Evolutionary conservation across 2,329 filamentous ascomycete species (phyloP).

Genomic region (Penicillium brasilianum): DNA sequence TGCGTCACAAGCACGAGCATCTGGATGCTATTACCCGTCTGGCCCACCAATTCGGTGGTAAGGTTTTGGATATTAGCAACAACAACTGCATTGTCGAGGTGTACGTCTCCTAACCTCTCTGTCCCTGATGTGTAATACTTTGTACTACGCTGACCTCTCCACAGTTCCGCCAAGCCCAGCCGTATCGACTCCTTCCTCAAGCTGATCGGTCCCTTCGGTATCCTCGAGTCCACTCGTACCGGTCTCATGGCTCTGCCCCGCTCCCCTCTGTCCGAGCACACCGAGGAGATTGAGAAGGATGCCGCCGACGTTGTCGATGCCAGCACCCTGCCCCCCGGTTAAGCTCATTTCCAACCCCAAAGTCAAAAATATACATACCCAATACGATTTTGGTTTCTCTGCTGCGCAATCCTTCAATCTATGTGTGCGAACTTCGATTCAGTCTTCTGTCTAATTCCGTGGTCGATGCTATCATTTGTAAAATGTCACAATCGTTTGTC

Average conservation of each 20-base stretch:
- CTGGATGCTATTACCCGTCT: constrained; percentile 95
- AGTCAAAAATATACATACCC: constrained; percentile 34
- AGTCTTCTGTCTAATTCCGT: not conserved
- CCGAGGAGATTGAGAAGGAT: constrained; percentile 79
- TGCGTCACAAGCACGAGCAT: constrained; percentile 97
- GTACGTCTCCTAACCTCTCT: constrained; percentile 59
- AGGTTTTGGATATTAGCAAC: constrained; percentile 96
- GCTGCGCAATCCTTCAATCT: constrained; percentile 21
- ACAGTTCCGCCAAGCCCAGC: constrained; percentile 84
- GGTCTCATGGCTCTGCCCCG: constrained; percentile 96
- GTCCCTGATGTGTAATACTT: not conserved
- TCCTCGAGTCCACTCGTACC: constrained; percentile 92
- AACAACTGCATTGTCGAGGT: constrained; percentile 98
- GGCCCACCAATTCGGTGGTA: constrained; percentile 95
- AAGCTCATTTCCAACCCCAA: constrained; percentile 38
- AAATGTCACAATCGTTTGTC: not conserved
- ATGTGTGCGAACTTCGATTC: constrained; percentile 13
- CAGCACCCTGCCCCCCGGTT: constrained; percentile 91
- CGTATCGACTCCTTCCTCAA: constrained; percentile 99
- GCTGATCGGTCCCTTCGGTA: constrained; percentile 90
- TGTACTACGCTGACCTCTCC: not conserved
- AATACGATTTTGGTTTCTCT: constrained; percentile 27
- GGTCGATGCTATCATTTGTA: constrained; percentile 5
- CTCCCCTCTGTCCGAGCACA: constrained; percentile 78
- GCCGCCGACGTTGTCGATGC: constrained; percentile 94